Evolutionary conservation across 768 basidiomycete species (phyloP), one percentile per base, ranked within the genome.

Genomic region (Boletus vinaceobasis): DNA sequence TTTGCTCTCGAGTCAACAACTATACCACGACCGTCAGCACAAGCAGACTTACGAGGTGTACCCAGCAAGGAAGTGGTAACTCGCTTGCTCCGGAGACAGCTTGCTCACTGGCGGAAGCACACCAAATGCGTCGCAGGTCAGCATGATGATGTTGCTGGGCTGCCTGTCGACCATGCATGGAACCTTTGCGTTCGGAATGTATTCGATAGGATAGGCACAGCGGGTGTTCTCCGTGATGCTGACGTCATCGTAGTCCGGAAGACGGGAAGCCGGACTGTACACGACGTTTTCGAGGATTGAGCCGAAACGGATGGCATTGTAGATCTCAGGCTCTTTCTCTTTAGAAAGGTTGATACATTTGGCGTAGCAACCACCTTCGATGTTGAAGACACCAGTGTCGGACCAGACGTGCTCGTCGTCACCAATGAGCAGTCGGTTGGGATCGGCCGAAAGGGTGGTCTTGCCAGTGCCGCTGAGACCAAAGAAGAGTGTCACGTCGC

Each of bases 381-480:
- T 99, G 81, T 98, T 98, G 86, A 99, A 99, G 57, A 99, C 96
- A 67, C 97, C 97, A 17, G 80, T 87, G 74, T 99, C 97, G 15
- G 93, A 93, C 97, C 97, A 99, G 66, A 99, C 97, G 71, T 99
- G 97, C 75, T 98, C 97, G 71, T 99, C 97, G 71, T 99, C 97
- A 63, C 97, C 97, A 62, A 98, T 98, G 57, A 99, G 85, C 49
- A 90, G 77, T 57, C 97, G 92, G 64, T 85, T 82, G 21, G 96
- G 93, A 73, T 99, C 97, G 31, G 97, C 94, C 13, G 96, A 98
- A 47, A 98, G 86, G 3, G 97, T 98, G 49, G 97, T 99, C 81
- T 99, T 99, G 61, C 97, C 97, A 2, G 97, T 99, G 38, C 97
- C 97, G 31, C 91, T 93, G 35, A 99, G 85, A 70, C 97, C 97